A percentile compares a stretch with the other conserved stretches of the same genome.
Conservation (phyloP, 495 filamentous ascomycete genomes). For the Filosporella fistucella region DNA sequence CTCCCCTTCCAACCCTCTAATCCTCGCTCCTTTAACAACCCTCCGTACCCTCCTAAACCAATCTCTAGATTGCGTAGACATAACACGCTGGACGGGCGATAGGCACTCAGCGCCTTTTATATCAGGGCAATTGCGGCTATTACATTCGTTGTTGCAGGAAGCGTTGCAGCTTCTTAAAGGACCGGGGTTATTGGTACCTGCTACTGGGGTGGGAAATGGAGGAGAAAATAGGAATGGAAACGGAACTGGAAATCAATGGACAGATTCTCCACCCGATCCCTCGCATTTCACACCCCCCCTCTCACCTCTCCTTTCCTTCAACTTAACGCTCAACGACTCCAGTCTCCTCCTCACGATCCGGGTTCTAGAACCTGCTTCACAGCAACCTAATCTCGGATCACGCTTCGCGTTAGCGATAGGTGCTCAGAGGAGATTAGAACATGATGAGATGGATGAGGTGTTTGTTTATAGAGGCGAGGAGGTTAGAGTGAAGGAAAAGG, state of each 20-base stretch:
- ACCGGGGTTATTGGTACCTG: constrained; percentile 31
- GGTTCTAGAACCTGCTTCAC: constrained; percentile 62
- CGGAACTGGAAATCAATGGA: constrained; percentile 27
- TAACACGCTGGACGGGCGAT: constrained; percentile 63
- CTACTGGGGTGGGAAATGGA: constrained; percentile 7
- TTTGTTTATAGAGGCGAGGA: constrained; percentile 58
- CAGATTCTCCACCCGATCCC: constrained; percentile 23
- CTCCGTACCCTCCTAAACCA: constrained; percentile 72
- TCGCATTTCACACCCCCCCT: constrained; percentile 42
- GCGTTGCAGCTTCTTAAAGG: constrained; percentile 57
- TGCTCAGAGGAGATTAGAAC: constrained; percentile 55
- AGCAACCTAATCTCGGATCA: constrained; percentile 41
- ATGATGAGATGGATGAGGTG: constrained; percentile 75
- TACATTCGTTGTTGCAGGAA: constrained; percentile 71
- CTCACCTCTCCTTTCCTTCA: constrained; percentile 60
- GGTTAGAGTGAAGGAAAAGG: constrained; percentile 83
- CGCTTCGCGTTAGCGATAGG: constrained; percentile 52
- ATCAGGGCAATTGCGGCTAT: constrained; percentile 70
- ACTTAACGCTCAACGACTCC: constrained; percentile 73
- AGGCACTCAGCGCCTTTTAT: constrained; percentile 56
- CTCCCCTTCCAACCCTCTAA: constrained; percentile 51
- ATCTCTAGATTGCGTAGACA: constrained; percentile 71
- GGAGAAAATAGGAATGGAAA: neutral
- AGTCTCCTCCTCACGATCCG: constrained; percentile 74
- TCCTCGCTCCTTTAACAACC: constrained; percentile 62